Percentiles rank a stretch among this genome's conserved stretches.
These are phyloP conservation scores for Talaromyces islandicus DNA, from an alignment of 2,329 filamentous ascomycete species.

Conservation along the genomic window DNA sequence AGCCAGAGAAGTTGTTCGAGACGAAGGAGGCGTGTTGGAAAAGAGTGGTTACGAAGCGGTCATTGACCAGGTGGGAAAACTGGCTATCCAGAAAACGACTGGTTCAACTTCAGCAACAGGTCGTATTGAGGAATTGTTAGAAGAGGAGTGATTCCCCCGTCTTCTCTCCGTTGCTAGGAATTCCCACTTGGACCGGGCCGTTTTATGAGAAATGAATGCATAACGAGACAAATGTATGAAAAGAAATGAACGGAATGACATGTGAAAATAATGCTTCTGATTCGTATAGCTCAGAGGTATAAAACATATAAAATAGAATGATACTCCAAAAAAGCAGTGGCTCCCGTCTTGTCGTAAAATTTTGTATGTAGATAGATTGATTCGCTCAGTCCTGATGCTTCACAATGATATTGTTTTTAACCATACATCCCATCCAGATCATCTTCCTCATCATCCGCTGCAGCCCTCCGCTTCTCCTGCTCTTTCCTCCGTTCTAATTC, in stretches of 20 bases:
- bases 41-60: constrained; percentile 38
- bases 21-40: constrained; percentile 35
- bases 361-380: not conserved
- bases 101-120: not conserved
- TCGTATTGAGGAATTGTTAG: constrained; percentile 7
- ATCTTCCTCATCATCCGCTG: constrained; percentile 32
- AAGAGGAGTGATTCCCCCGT: not conserved
- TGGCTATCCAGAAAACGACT: constrained; percentile 31
- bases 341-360: not conserved
- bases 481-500: constrained; percentile 47
- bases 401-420: constrained; percentile 11
- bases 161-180: not conserved
- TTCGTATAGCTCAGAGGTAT: constrained; percentile 6
- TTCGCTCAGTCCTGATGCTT: not conserved
- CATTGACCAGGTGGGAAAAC: constrained; percentile 37
- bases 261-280: not conserved
- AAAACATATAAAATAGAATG: not conserved
- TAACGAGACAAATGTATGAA: not conserved
- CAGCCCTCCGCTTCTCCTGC: constrained; percentile 38
- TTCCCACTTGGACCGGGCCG: not conserved
- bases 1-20: constrained; percentile 37
- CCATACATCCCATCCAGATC: constrained; percentile 46
- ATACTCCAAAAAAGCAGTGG: not conserved
- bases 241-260: constrained; percentile 1
- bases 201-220: not conserved